These are phyloP conservation scores for Lepidium campestre DNA, from an alignment of 441 rosid species.

Conservation along the genomic window DNA sequence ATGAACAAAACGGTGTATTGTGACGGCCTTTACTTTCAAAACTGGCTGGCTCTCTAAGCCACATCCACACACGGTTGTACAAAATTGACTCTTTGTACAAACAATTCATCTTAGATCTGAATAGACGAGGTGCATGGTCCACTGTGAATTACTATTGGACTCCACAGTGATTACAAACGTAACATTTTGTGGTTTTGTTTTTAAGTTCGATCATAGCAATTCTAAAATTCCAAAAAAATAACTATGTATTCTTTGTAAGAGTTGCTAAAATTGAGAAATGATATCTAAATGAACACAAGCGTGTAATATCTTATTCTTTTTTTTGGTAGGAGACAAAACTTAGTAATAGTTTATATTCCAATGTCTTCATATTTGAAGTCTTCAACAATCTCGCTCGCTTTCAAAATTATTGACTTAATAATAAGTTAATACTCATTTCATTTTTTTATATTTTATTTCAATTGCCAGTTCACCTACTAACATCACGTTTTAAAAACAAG, in stretches of 20 bases:
- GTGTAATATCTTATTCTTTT: too few species aligned
- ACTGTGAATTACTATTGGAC: not conserved
- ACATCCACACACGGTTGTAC: too few species aligned
- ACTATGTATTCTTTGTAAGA: too few species aligned
- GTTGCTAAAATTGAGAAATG: not conserved
- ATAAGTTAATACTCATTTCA: not conserved
- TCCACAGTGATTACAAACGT: not conserved
- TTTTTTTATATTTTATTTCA: not conserved
- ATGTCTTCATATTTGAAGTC: not conserved
- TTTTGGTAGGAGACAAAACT: too few species aligned
- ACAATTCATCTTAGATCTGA: not conserved
- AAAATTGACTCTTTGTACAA: not conserved
- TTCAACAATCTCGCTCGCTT: not conserved
- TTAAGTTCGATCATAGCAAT: too few species aligned
- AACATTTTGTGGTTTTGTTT: not conserved
- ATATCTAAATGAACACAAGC: not conserved
- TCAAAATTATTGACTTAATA: not conserved
- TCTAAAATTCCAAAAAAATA: too few species aligned
- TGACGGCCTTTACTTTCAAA: not conserved
- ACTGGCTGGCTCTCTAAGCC: too few species aligned
- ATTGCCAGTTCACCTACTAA: slow-evolving; percentile 24
- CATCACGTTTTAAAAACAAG: slow-evolving; percentile 30
- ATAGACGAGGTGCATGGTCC: not conserved
- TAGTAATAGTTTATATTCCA: not conserved
- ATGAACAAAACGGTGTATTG: not conserved